Evolutionary conservation across 176 grass and related monocot species (phyloP), one percentile per base, ranked within the genome.

Genomic region (Oropetium thomaeum): DNA sequence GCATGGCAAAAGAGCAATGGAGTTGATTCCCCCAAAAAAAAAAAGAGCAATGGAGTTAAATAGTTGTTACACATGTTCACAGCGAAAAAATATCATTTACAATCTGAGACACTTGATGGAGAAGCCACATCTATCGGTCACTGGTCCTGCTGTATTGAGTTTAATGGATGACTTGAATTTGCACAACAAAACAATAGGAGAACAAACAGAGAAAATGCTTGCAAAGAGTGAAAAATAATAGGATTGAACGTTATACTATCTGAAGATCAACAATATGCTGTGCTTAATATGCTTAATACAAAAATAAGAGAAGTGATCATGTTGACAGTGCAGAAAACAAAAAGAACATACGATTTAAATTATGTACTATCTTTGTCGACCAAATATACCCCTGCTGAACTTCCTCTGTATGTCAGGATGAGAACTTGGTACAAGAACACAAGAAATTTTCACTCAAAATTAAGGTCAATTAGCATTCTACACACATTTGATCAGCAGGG

Each of bases 391-490:
- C 51, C 48, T 58, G 49, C 8, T 25, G 8, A 62, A 54, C 54
- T 68, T 9, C 76, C 66, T 60, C 11, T 29, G 35, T 11, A 65
- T 71, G 11, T 40, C 20, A 65, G 15, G 59, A 41, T 34, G 62
- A 26, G 1, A 8, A 75, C 29, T 75, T 52, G 39, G 16, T 54
- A 31, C 4, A 20, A n/a, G 10, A 69, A 63, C 48, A 32, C 8
- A 10, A 60, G 44, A 79, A 48, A 55, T 62, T 78, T 26, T 67
- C 25, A 73, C 34, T 65, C 14, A 65, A 82, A 87, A 78, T 31
- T 53, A 78, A 44, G 49, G 11, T 65, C 25, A n/a, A 67, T 83
- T 83, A 70, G 64, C 75, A 83, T 76, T 81, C 67, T 90, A 78
- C 74, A 88, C 59, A 52, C 48, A 69, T 65, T 83, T 52, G 49